A percentile compares a stretch with the other conserved stretches of the same genome.
Evolutionary conservation across 306 rosid genomes (phyloP).

Genomic region (Quercus suber): DNA sequence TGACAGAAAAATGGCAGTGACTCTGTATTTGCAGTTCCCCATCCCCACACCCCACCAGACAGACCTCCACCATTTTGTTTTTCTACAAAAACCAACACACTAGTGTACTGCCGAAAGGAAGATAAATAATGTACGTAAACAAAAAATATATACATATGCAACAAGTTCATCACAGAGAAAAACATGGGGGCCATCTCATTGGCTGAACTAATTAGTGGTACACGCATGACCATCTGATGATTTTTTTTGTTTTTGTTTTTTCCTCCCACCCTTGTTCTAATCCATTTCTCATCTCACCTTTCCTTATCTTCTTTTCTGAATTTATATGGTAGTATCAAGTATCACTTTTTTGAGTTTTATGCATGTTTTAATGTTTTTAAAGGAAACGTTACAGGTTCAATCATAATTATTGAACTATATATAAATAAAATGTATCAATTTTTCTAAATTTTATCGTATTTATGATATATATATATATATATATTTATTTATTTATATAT

Average conservation of each 20-base stretch:
- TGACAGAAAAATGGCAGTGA: constrained; percentile 44
- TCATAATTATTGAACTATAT: no score
- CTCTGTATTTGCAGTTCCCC: constrained; percentile 37
- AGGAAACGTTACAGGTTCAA: no score
- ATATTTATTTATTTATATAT: no score
- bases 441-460: no score
- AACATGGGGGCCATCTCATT: constrained; percentile 32
- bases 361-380: no score
- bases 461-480: no score
- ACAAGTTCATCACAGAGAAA: constrained; percentile 1
- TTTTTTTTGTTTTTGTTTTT: constrained; percentile 19
- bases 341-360: constrained; percentile 11
- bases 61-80: constrained; percentile 6
- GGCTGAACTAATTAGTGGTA: constrained; percentile 35
- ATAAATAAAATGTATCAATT: no score
- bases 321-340: neutral
- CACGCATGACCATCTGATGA: constrained; percentile 32
- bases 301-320: constrained; percentile 26
- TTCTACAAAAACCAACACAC: neutral
- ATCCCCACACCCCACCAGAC: constrained; percentile 19
- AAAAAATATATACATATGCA: constrained; percentile 1
- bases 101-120: neutral
- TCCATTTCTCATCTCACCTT: constrained; percentile 14
- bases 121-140: neutral
- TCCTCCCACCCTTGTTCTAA: constrained; percentile 18